A percentile compares a stretch with the other conserved stretches of the same genome.
phyloP scores from a whole-genome alignment of 2,329 filamentous ascomycete genomes.

The Ophiosphaerella narmari region DNA sequence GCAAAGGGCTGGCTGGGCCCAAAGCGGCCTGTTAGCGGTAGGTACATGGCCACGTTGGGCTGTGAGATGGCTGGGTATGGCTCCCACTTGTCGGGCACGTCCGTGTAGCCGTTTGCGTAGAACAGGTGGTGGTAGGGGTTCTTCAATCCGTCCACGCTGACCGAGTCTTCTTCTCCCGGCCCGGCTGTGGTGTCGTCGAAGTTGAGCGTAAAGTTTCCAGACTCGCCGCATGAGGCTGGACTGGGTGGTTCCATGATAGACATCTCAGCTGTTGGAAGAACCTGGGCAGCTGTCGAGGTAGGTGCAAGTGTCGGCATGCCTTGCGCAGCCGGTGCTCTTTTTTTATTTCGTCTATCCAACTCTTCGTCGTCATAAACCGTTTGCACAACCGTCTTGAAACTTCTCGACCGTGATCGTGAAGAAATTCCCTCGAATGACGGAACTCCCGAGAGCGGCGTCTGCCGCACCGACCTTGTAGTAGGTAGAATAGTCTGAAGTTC shows the following conservation, averaged over 20 bases:
- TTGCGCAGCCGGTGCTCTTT: conserved; percentile 5
- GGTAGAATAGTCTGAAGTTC: conserved; percentile 22
- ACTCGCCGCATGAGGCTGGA: conserved; percentile 49
- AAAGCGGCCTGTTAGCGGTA: conserved; percentile 42
- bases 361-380: conserved; percentile 6
- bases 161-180: conserved; percentile 36
- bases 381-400: conserved; percentile 18
- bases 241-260: conserved; percentile 9
- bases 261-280: neutral
- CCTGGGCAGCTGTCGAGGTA: neutral
- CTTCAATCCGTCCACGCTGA: conserved; percentile 47
- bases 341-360: neutral
- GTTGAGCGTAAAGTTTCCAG: conserved; percentile 49
- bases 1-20: conserved; percentile 34
- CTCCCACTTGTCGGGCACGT: conserved; percentile 51
- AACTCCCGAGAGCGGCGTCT: conserved; percentile 26
- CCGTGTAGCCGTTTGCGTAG: conserved; percentile 57
- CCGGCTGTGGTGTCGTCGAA: conserved; percentile 35
- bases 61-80: conserved; percentile 53
- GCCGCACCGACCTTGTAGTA: conserved; percentile 28
- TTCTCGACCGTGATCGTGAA: conserved; percentile 6
- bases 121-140: conserved; percentile 58
- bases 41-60: conserved; percentile 55
- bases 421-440: conserved; percentile 21
- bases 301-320: conserved; percentile 1